Conservation (phyloP, 495 filamentous ascomycete genomes). For the Podospora sp. region DNA sequence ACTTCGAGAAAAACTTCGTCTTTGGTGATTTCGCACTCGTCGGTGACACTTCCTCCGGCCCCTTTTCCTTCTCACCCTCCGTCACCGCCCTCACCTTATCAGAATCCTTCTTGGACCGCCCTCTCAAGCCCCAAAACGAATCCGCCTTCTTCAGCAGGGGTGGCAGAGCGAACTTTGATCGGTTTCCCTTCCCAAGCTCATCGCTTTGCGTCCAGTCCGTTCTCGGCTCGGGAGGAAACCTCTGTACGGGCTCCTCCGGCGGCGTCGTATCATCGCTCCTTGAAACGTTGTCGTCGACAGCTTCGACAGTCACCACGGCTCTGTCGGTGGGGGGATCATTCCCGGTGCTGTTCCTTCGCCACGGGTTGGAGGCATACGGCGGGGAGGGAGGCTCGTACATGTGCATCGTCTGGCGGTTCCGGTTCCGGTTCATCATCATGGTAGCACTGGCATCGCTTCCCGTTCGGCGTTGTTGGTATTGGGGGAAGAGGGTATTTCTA, state of each 20-base stretch:
- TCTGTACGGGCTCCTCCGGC: neutral
- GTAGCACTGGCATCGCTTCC: neutral
- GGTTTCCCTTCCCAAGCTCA: conserved; percentile 26
- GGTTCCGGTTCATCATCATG: conserved; percentile 10
- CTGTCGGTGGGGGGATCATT: neutral
- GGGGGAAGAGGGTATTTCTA: no score
- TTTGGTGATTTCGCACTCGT: neutral
- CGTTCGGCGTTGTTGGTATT: neutral
- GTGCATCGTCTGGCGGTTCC: conserved; percentile 4
- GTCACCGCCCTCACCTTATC: conserved; percentile 24
- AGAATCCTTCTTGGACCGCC: conserved; percentile 29
- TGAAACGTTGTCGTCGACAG: neutral
- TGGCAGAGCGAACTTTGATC: conserved; percentile 19
- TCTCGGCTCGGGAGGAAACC: conserved; percentile 27
- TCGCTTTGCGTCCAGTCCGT: conserved; percentile 54
- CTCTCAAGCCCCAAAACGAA: conserved; percentile 43
- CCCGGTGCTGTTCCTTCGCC: neutral
- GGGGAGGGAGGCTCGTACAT: neutral
- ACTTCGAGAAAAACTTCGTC: neutral
- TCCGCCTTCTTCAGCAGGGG: conserved; percentile 44
- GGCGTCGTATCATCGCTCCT: conserved; percentile 2
- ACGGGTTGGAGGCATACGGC: neutral
- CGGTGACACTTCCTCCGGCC: neutral
- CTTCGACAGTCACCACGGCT: neutral
- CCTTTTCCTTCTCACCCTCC: conserved; percentile 21